These are phyloP conservation scores for Stramenopiles sp. DNA, from an alignment of 352 stramenopile species.

Conservation along the genomic window DNA sequence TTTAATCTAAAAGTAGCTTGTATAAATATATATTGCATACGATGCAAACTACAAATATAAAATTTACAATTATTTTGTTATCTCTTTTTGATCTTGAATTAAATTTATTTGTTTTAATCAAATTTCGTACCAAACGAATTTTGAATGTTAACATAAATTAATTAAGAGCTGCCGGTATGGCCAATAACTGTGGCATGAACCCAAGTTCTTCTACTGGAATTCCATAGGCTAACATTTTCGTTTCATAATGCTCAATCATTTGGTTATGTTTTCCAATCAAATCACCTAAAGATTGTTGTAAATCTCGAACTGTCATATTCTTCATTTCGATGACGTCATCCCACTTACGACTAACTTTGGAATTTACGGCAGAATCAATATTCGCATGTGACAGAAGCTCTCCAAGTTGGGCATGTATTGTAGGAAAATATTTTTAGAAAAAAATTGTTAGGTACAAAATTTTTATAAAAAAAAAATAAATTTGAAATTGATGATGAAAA, in stretches of 20 bases:
- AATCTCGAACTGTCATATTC: slow-evolving; percentile 31
- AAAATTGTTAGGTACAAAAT: background rate
- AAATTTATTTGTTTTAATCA: too few species aligned
- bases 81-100: too few species aligned
- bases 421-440: background rate
- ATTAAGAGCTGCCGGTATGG: too few species aligned
- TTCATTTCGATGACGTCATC: slow-evolving; percentile 48
- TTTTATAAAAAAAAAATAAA: background rate
- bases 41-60: too few species aligned
- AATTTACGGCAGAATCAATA: slow-evolving; percentile 33
- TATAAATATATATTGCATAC: too few species aligned
- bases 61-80: too few species aligned
- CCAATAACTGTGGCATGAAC: slow-evolving; percentile 18
- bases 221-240: slow-evolving; percentile 52
- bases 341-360: slow-evolving; percentile 34
- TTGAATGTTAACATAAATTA: too few species aligned
- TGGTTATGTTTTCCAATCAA: slow-evolving; percentile 36
- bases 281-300: slow-evolving; percentile 31
- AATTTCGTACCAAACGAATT: too few species aligned
- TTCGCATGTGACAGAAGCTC: slow-evolving; percentile 6
- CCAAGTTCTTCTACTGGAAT: slow-evolving; percentile 45
- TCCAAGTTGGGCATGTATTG: slow-evolving; percentile 7
- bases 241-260: slow-evolving; percentile 28
- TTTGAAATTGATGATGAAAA: slow-evolving; percentile 6
- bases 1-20: too few species aligned